Evolutionary conservation across 805 yeast genomes (phyloP), one percentile per base, ranked within the genome.

Genomic region (Saccharomycopsis fodiens): DNA sequence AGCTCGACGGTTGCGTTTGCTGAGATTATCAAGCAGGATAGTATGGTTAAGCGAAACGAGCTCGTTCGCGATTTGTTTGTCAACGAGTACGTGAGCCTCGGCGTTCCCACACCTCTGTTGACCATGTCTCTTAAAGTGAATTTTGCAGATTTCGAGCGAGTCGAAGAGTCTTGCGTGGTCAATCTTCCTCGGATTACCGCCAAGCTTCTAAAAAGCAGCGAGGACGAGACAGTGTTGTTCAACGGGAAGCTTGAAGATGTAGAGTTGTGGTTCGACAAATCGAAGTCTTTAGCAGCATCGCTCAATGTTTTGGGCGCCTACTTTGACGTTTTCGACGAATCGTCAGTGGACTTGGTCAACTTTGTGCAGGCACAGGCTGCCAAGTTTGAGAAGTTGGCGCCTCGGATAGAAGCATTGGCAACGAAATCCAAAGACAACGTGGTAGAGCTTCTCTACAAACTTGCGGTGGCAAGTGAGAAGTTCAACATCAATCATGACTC

Each of bases 401-500:
- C 55, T 10, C 67, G 73, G 45, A 42, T 61, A 8, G 32, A 47
- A 25, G 32, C 37, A 38, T 25, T 25, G 29, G 6, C 29, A 7
- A 25, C 29, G 29, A 35, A 48, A 23, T 39, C 54, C 17, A 35
- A 47, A 8, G 47, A 48, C 15, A 47, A 58, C 13, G 57, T 61
- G 35, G 59, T 59, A 48, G 67, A 66, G 38, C 51, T 74, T 3
- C 57, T 76, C 3, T 66, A 72, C 36, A 62, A 65, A 37, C 52
- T 74, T 19, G 67, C 76, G 1, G 52, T 59, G 6, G 79, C 80
- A 3, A 73, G 80, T 41, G 72, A 67, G 25, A 56, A 57, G 20
- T 72, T 62, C 54, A 71, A 72, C 25, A 74, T 88, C 36, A 78
- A 79, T 41, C 85, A 85, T 51, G 97, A 93, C 56, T 94, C 97